A percentile compares a stretch with the other conserved stretches of the same genome.
phyloP scores from a whole-genome alignment of 352 stramenopile genomes.

The Peronospora tabacina region DNA sequence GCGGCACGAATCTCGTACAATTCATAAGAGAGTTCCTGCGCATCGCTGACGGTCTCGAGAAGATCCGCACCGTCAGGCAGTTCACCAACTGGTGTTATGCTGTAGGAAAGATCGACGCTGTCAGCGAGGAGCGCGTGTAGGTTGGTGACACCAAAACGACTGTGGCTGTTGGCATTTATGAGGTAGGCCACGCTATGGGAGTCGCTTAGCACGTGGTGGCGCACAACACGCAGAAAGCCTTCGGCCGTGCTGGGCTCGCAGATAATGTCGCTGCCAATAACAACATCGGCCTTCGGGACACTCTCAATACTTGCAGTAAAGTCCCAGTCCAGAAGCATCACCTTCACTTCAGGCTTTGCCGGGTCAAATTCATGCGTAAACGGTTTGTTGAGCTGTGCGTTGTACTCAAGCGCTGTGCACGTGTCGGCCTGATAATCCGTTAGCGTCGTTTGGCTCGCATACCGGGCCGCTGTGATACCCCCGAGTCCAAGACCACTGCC shows the following conservation, averaged over 20 bases:
- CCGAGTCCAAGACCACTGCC: conserved; percentile 74
- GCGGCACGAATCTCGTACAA: conserved; percentile 73
- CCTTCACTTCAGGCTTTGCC: conserved; percentile 39
- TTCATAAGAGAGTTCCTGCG: conserved; percentile 76
- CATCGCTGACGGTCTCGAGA: conserved; percentile 69
- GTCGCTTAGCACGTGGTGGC: conserved; percentile 39
- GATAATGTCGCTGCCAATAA: conserved; percentile 85
- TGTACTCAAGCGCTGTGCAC: conserved; percentile 66
- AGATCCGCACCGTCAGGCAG: conserved; percentile 51
- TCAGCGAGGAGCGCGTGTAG: conserved; percentile 55
- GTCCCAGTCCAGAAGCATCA: conserved; percentile 76
- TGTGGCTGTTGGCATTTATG: conserved; percentile 84
- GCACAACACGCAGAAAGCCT: conserved; percentile 76
- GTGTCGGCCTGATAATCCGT: conserved; percentile 85
- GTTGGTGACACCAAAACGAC: conserved; percentile 72
- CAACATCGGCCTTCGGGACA: conserved; percentile 55
- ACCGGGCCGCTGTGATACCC: conserved; percentile 68
- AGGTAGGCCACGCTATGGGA: conserved; percentile 61
- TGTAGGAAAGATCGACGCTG: conserved; percentile 53
- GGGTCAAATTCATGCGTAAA: conserved; percentile 65
- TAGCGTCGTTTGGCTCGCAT: conserved; percentile 50
- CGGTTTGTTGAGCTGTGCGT: conserved; percentile 60
- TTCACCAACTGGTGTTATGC: conserved; percentile 57
- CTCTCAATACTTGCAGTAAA: conserved; percentile 51
- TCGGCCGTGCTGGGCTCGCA: conserved; percentile 81